phyloP scores from a whole-genome alignment of 495 filamentous ascomycete genomes.

The Daldinia caldariorum region DNA sequence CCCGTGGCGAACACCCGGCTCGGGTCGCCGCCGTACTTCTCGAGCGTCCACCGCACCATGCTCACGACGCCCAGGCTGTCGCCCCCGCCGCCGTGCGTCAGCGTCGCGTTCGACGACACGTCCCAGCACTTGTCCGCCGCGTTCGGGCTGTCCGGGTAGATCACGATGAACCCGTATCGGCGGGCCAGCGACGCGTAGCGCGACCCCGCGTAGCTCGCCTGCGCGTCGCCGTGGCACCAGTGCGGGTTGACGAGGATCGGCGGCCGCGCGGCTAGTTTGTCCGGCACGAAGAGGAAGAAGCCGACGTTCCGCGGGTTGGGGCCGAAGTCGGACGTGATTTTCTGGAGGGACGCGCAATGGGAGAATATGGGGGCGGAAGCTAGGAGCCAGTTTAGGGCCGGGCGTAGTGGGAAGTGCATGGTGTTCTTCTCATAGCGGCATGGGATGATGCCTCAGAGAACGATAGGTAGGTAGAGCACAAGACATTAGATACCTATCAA shows the following conservation, averaged over 20 bases:
- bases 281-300: constrained; percentile 67
- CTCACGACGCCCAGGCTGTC: constrained; percentile 68
- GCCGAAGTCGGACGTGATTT: constrained; percentile 53
- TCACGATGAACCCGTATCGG: constrained; percentile 64
- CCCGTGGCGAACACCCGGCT: constrained; percentile 61
- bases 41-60: constrained; percentile 65
- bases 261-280: constrained; percentile 59
- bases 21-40: constrained; percentile 56
- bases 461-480: not conserved
- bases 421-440: not conserved
- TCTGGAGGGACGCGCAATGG: constrained; percentile 43
- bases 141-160: constrained; percentile 63
- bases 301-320: constrained; percentile 61
- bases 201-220: constrained; percentile 49
- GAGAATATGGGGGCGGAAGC: constrained; percentile 18
- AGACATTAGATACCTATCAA: not conserved
- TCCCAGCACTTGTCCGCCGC: constrained; percentile 66
- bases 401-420: constrained; percentile 17
- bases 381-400: constrained; percentile 20
- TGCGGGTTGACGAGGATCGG: constrained; percentile 67
- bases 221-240: constrained; percentile 59
- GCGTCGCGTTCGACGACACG: constrained; percentile 61
- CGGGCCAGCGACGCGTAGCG: constrained; percentile 58
- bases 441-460: not conserved
- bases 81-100: constrained; percentile 67